Evolutionary conservation across 495 filamentous ascomycete genomes (phyloP), one percentile per base, ranked within the genome.

Genomic region (Xylaria venustula): DNA sequence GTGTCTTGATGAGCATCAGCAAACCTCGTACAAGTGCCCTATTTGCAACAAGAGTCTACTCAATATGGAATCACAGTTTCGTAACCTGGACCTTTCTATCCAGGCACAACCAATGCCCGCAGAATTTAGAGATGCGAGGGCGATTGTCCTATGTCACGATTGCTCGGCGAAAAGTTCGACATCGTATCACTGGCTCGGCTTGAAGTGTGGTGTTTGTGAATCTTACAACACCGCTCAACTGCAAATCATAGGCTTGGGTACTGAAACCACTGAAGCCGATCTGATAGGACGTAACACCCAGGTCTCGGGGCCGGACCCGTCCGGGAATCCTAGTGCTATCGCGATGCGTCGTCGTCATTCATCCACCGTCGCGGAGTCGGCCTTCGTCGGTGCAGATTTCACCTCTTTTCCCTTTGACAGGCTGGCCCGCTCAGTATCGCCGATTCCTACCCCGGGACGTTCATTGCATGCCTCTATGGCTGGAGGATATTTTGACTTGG

Each of bases 1-100:
- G 61, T 99, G 94, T 75, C 90, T 94, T 68, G 83, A 87, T 32
- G 84, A 91, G 64, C 88, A 95, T 68, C 91, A 91, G 77, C 87
- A 90, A 64, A 84, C 81, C 6, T 94, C 92, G 2, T 98, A 98
- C 75, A 90, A 90, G 61, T 99, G 94, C 68, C 94, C 94, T 1
- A 90, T 97, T 36, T 99, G 94, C 81, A 93, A 87, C 71, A 90
- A 91, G 69, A 96, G 90, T 56, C 89, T 93, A 20, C 85, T 90
- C 63, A 99, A 99, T 75, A 98, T 99, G 94, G 94, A 98, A 67
- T 83, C 89, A 26, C 92, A 93, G 60, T 99, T 97, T 77, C 85
- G 90, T 49, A 92, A 93, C 62, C 79, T 96, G 23, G 92, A 96
- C 71, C 82, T 90, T 22, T 86, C 87, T 7, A 97, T 99, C 61